Conservation (phyloP, 192 early-diverging fungal species). For the Rhizophagus sp. region DNA sequence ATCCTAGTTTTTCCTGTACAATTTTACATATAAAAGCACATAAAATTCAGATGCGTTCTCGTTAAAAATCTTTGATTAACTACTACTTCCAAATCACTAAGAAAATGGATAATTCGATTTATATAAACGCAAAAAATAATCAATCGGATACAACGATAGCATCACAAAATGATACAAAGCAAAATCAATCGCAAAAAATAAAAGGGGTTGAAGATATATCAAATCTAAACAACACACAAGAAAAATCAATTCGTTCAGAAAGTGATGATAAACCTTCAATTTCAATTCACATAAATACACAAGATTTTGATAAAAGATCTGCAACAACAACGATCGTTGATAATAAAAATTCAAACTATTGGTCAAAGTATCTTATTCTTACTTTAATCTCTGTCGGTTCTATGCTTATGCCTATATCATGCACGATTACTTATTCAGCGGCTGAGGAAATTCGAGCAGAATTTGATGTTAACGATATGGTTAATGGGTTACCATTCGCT, state of each 20-base stretch:
- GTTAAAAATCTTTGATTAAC: too few relatives aligned
- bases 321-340: not conserved
- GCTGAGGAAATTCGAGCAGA: not conserved
- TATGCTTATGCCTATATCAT: not conserved
- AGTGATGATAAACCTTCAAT: not conserved
- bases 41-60: too few relatives aligned
- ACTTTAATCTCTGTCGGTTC: not conserved
- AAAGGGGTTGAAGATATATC: not conserved
- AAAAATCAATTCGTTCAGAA: not conserved
- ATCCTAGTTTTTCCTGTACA: too few relatives aligned
- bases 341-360: not conserved
- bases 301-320: not conserved
- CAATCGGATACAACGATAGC: not conserved
- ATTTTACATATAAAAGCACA: too few relatives aligned
- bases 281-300: not conserved
- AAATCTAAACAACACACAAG: not conserved
- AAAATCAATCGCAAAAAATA: not conserved
- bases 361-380: not conserved
- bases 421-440: not conserved
- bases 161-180: not conserved
- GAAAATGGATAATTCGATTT: not conserved
- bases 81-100: too few relatives aligned
- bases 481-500: not conserved
- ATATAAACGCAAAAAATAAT: not conserved
- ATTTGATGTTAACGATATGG: not conserved